Evolutionary conservation across 108 stramenopile genomes (phyloP).

Genomic region (Skeletonema menzelii): DNA sequence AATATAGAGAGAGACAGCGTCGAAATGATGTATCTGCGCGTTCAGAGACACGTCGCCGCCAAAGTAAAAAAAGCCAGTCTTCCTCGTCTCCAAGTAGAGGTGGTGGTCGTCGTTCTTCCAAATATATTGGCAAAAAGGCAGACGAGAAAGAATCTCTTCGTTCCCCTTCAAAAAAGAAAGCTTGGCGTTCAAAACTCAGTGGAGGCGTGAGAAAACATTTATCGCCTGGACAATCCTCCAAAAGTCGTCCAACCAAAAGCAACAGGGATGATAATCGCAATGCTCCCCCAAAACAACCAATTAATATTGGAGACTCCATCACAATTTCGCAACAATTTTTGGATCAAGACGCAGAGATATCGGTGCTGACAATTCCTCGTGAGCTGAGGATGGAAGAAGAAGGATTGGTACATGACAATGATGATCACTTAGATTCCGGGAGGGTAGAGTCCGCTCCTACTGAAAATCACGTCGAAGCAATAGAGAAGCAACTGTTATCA

Average conservation of each 20-base stretch:
- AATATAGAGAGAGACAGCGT: conserved; percentile 16
- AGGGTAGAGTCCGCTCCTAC: background rate
- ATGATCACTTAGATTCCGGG: background rate
- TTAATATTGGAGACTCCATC: conserved; percentile 35
- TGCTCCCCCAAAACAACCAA: conserved; percentile 1
- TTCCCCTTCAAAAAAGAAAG: conserved; percentile 2
- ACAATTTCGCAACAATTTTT: conserved; percentile 31
- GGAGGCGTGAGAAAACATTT: conserved; percentile 22
- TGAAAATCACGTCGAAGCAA: background rate
- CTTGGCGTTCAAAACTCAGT: conserved; percentile 19
- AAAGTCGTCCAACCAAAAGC: background rate
- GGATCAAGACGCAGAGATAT: conserved; percentile 19
- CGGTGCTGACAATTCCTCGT: conserved; percentile 25
- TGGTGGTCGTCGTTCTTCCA: background rate
- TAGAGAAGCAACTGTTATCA: background rate
- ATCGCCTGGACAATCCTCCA: background rate
- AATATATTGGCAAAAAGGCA: background rate
- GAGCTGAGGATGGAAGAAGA: conserved; percentile 23
- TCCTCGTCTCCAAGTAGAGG: background rate
- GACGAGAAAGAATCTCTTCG: background rate
- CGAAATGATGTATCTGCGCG: conserved; percentile 14
- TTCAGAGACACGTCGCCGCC: conserved; percentile 16
- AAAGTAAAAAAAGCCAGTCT: conserved; percentile 6
- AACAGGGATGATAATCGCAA: background rate
- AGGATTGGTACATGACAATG: background rate